Base-by-base conservation (phyloP, 2,329 filamentous ascomycete species). In the Geosmithia putterillii region DNA sequence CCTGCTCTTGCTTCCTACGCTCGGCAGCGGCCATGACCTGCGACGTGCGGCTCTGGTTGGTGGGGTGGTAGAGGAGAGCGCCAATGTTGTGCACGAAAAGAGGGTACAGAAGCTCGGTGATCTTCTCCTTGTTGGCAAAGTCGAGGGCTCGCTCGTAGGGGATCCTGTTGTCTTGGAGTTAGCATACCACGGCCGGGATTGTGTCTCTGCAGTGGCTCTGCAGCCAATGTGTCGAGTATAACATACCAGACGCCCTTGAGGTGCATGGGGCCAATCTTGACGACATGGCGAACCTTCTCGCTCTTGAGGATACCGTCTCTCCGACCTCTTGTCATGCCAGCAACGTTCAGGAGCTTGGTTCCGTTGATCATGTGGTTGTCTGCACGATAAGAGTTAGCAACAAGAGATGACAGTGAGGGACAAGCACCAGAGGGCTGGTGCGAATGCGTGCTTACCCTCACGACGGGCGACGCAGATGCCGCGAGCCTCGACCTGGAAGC, bases 301-400 rank as follows among this genome's bases (percentile, higher is more conserved):
- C 90, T 95, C 69, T 98, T 98, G 46, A 98, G 66, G 52, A 98
- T 96, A 40, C 92, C 92, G 57, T 98, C 92, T 56, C 92, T 79
- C 51, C 92, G 82, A 44, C 92, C 92, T 60, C 92, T 79, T 14
- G 92, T 98, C 92, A 98, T 98, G 12, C 92, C 90, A 42, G 92
- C 92, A 43, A 98, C 92, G 52, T 98, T 98, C 45, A 96, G 69
- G 45, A 98, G 71, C 63, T 96, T 98, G 1, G 92, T 98, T 17
- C 92, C 92, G 56, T 96, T 98, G 63, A 98, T 95, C 86, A 98
- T 95, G 66, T 95, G 87, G 64, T 95, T 96, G 55, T 95, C 90
- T 94, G 50, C 37, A 32, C 15, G 23, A 12, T 6, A 12, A 25
- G 17, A 18, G 9, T 32, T 28, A 25, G 20, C 36, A 21, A n/a